These are phyloP conservation scores for Gastrolobium bilobum DNA, from an alignment of 306 rosid species.

Conservation along the genomic window DNA sequence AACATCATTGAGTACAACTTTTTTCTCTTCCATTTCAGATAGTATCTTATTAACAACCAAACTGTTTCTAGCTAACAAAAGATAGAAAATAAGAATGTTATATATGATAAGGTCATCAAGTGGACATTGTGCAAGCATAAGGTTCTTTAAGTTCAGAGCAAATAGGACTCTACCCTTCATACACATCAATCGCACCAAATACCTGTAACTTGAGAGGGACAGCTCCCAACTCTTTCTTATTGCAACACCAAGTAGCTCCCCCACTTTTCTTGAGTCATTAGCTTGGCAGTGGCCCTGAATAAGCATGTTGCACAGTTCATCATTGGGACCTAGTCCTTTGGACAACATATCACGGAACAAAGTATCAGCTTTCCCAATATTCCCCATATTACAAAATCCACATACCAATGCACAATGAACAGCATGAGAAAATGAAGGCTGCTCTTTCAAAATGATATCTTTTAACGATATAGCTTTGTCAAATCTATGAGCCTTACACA, in stretches of 20 bases:
- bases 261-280: conserved; percentile 60
- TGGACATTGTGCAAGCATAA: conserved; percentile 67
- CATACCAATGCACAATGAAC: conserved; percentile 60
- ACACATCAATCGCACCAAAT: conserved; percentile 65
- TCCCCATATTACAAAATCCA: conserved; percentile 66
- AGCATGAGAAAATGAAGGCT: conserved; percentile 50
- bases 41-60: conserved; percentile 56
- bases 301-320: conserved; percentile 63
- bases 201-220: conserved; percentile 65
- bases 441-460: conserved; percentile 61
- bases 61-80: conserved; percentile 63
- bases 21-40: conserved; percentile 67
- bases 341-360: conserved; percentile 62
- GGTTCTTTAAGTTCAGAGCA: conserved; percentile 67
- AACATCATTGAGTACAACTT: conserved; percentile 65
- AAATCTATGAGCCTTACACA: conserved; percentile 67
- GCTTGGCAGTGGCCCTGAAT: conserved; percentile 70
- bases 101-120: conserved; percentile 56
- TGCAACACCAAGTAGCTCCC: conserved; percentile 69
- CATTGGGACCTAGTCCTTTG: conserved; percentile 59
- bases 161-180: conserved; percentile 56
- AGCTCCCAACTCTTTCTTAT: conserved; percentile 61
- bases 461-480: conserved; percentile 68
- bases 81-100: conserved; percentile 80
- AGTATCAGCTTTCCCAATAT: conserved; percentile 59